Evolutionary conservation across 805 yeast genomes (phyloP).

Genomic region (Candida ovalis): DNA sequence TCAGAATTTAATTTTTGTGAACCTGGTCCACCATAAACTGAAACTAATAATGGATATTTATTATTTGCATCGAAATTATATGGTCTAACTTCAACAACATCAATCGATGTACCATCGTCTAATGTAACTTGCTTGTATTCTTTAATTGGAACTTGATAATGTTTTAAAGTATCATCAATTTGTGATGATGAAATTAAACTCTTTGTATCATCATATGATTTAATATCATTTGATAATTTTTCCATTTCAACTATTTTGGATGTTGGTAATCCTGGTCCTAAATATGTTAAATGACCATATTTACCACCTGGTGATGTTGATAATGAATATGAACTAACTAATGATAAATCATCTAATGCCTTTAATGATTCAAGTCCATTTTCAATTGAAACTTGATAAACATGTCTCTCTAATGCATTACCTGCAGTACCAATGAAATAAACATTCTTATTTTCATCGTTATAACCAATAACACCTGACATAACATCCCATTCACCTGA

Average conservation of each 20-base stretch:
- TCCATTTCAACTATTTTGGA: constrained; percentile 36
- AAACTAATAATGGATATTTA: constrained; percentile 62
- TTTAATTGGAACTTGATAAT: constrained; percentile 49
- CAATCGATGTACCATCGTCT: constrained; percentile 37
- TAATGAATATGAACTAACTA: constrained; percentile 46
- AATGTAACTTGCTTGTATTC: constrained; percentile 30
- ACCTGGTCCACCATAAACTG: constrained; percentile 82
- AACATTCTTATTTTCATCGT: constrained; percentile 41
- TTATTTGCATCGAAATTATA: constrained; percentile 40
- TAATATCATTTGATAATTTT: constrained; percentile 8
- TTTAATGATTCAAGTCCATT: constrained; percentile 16
- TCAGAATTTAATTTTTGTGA: constrained; percentile 51
- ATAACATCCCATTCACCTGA: constrained; percentile 51
- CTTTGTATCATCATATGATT: constrained; percentile 9
- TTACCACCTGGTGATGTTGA: constrained; percentile 55
- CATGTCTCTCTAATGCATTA: constrained; percentile 54
- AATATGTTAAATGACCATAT: constrained; percentile 42
- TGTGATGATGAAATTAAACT: constrained; percentile 12
- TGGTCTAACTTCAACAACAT: constrained; percentile 63
- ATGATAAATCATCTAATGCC: constrained; percentile 30
- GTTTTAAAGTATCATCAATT: constrained; percentile 17
- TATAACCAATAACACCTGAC: constrained; percentile 45
- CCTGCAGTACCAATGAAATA: constrained; percentile 57
- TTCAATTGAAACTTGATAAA: constrained; percentile 46
- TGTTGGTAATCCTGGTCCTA: constrained; percentile 48